Evolutionary conservation across 148 eudicot species (phyloP).

Genomic region (Tetragonia tetragonoides): DNA sequence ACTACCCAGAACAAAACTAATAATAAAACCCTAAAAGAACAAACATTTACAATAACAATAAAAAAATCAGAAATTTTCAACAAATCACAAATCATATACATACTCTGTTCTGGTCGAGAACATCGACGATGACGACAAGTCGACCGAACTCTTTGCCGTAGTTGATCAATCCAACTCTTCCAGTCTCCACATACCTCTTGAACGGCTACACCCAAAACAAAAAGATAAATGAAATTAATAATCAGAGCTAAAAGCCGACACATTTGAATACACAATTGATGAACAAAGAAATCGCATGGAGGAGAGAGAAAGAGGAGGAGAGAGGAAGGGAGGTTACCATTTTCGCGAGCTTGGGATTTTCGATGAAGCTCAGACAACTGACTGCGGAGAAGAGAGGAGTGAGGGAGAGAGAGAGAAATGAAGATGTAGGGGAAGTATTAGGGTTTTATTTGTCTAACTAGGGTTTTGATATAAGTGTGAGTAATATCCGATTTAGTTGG

Average conservation of each 20-base stretch:
- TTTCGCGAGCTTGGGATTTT: slow-evolving; percentile 12
- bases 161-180: slow-evolving; percentile 47
- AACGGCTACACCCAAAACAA: slow-evolving; percentile 39
- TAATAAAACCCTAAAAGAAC: too few species aligned
- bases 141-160: slow-evolving; percentile 50
- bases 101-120: slow-evolving; percentile 52
- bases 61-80: neutral
- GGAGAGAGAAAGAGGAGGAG: neutral
- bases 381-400: neutral
- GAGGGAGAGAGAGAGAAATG: neutral
- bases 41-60: too few species aligned
- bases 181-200: slow-evolving; percentile 56
- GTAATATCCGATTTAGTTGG: too few species aligned
- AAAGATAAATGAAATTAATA: too few species aligned
- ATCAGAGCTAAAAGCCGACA: neutral
- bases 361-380: neutral
- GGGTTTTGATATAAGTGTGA: too few species aligned
- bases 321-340: slow-evolving; percentile 15
- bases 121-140: slow-evolving; percentile 51
- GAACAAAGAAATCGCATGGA: slow-evolving; percentile 3
- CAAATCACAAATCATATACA: neutral
- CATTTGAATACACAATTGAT: neutral
- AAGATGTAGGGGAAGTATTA: neutral
- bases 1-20: too few species aligned
- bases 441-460: neutral